Conservation (phyloP, 2,329 filamentous ascomycete species). For the Fusarium robinianum region DNA sequence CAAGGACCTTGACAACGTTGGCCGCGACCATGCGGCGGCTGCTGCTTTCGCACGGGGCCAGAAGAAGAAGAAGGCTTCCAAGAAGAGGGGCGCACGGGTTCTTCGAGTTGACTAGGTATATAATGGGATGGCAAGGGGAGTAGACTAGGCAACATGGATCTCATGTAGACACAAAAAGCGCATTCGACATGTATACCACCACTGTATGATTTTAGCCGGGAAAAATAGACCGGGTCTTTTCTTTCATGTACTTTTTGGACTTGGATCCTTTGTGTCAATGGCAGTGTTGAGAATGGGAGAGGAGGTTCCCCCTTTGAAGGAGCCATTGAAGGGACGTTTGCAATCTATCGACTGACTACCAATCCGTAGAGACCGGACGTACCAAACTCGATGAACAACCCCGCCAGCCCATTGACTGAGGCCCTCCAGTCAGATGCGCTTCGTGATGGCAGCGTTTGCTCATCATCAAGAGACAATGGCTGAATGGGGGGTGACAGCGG, state of each 20-base stretch:
- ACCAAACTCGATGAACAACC: too few species aligned
- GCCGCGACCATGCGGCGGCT: slow-evolving; percentile 76
- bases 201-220: slow-evolving; percentile 39
- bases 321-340: too few species aligned
- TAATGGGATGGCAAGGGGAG: slow-evolving; percentile 24
- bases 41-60: slow-evolving; percentile 75
- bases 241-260: background rate
- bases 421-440: too few species aligned
- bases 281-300: too few species aligned
- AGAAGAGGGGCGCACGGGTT: slow-evolving; percentile 72
- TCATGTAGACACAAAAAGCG: slow-evolving; percentile 43
- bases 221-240: slow-evolving; percentile 15
- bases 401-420: too few species aligned
- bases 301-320: too few species aligned
- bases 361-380: too few species aligned
- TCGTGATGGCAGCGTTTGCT: too few species aligned
- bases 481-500: too few species aligned
- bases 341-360: too few species aligned
- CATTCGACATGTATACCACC: slow-evolving; percentile 46
- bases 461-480: too few species aligned
- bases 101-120: slow-evolving; percentile 69
- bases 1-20: slow-evolving; percentile 96
- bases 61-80: slow-evolving; percentile 79
- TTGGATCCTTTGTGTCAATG: slow-evolving; percentile 10
- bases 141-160: slow-evolving; percentile 29